Base-by-base conservation (phyloP, 768 basidiomycete species). In the Kwoniella botswanensis region DNA sequence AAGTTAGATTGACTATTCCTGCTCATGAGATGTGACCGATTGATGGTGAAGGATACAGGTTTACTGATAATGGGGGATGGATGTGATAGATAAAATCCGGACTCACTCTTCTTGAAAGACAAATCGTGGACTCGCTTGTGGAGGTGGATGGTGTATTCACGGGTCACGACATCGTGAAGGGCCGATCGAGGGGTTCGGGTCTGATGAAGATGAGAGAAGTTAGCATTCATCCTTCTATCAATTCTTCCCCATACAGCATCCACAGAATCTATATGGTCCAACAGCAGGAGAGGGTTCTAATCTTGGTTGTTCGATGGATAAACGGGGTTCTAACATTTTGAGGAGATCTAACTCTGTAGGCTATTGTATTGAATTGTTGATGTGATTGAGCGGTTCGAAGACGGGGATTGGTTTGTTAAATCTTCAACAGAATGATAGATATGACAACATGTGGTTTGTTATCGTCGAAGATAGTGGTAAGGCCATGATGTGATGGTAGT, bases 141-240 rank as follows among this genome's bases (percentile, higher is more conserved):
- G 52, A 98, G 87, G 86, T 97, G 93, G 88, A 98, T 92, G 82
- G 96, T 98, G 91, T 98, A 97, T 85, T 99, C 96, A 82, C 95
- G 91, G 76, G 95, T 92, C 75, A 98, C 96, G 86, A 98, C 96
- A 85, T 98, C 96, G 86, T 93, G 89, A 84, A 98, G 93, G 66
- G 96, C 96, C 71, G 94, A 95, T 86, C 96, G 94, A 81, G 89
- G 89, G 89, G 97, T 96, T 86, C 79, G 79, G 80, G 84, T 82
- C 82, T 84, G 63, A 29, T 29, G 24, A 57, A 22, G 44, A 53
- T 3, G 35, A 56, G n/a, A 54, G 3, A 35, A 35, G 50, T 41
- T 15, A 59, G 42, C 41, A 52, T 67, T 46, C 35, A 59, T 9
- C 44, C 22, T 41, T 18, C 64, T 24, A 7, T 26, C 15, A 13